phyloP scores from a whole-genome alignment of 805 yeast species.

The Vanderwaltozyma polyspora region DNA sequence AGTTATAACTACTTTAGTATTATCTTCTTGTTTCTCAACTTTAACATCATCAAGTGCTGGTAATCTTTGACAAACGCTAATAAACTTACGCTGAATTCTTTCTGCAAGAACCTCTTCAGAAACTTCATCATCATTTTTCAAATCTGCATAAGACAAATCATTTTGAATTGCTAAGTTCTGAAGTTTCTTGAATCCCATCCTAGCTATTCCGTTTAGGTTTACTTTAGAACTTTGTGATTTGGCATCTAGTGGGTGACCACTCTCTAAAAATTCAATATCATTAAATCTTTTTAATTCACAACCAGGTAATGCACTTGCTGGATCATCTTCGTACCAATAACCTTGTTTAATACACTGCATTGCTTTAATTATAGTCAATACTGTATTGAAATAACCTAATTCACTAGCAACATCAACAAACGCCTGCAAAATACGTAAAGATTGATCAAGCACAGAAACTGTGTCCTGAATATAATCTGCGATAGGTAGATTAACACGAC shows the following conservation, averaged over 20 bases:
- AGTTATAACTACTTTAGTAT: constrained; percentile 31
- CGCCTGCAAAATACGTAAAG: constrained; percentile 88
- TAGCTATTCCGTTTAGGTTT: constrained; percentile 35
- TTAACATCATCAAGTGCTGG: constrained; percentile 45
- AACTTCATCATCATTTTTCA: constrained; percentile 31
- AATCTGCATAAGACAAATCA: constrained; percentile 26
- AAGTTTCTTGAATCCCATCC: constrained; percentile 27
- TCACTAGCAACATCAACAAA: constrained; percentile 84
- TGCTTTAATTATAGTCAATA: constrained; percentile 47
- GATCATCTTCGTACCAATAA: constrained; percentile 73
- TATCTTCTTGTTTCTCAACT: constrained; percentile 31
- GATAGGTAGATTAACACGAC: constrained; percentile 75
- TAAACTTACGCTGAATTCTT: constrained; percentile 37
- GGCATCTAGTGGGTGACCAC: constrained; percentile 9
- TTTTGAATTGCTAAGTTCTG: constrained; percentile 6
- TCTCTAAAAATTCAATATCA: constrained; percentile 10
- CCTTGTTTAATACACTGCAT: constrained; percentile 88
- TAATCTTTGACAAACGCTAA: constrained; percentile 40
- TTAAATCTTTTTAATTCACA: constrained; percentile 26
- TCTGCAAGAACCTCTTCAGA: constrained; percentile 10
- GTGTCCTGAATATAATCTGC: constrained; percentile 95
- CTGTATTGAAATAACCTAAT: constrained; percentile 56
- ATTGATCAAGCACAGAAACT: constrained; percentile 83
- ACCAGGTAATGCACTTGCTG: constrained; percentile 37
- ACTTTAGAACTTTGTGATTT: constrained; percentile 8